phyloP scores from a whole-genome alignment of 768 basidiomycete genomes.

The Cyclocybe cylindracea region DNA sequence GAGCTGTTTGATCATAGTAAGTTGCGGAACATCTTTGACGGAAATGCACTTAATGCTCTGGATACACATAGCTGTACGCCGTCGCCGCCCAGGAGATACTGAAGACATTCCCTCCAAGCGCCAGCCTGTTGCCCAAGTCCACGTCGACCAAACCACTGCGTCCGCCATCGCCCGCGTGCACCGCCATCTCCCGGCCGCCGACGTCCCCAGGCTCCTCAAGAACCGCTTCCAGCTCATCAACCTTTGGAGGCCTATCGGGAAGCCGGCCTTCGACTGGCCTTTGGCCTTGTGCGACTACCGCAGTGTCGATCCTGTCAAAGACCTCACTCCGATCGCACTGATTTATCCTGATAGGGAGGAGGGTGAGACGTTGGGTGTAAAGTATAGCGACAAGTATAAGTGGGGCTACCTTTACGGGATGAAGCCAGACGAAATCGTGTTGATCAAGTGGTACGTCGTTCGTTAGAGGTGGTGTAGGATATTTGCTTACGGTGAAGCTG shows the following conservation, averaged over 20 bases:
- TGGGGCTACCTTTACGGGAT: slow-evolving; percentile 54
- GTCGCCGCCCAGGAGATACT: slow-evolving; percentile 33
- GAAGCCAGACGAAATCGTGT: slow-evolving; percentile 46
- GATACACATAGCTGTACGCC: slow-evolving; percentile 39
- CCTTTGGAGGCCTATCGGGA: slow-evolving; percentile 57
- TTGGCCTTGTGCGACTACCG: slow-evolving; percentile 53
- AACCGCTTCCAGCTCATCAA: slow-evolving; percentile 61
- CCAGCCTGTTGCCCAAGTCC: slow-evolving; percentile 46
- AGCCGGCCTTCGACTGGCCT: slow-evolving; percentile 52
- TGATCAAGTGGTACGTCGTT: slow-evolving; percentile 48
- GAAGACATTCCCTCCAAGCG: slow-evolving; percentile 38
- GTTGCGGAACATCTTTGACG: slow-evolving; percentile 14
- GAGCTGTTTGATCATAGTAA: slow-evolving; percentile 65
- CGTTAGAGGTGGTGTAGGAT: not conserved
- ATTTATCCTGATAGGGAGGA: slow-evolving; percentile 45
- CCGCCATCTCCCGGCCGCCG: slow-evolving; percentile 48
- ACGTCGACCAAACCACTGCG: slow-evolving; percentile 55
- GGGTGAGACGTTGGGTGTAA: slow-evolving; percentile 52
- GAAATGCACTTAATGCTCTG: not conserved
- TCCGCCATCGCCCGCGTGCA: slow-evolving; percentile 49
- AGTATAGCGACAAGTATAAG: slow-evolving; percentile 44
- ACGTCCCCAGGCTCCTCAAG: slow-evolving; percentile 43
- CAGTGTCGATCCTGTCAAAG: slow-evolving; percentile 40
- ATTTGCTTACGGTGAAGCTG: not conserved
- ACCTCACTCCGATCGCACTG: slow-evolving; percentile 45